These are phyloP conservation scores for Bretschneidera sinensis DNA, from an alignment of 345 rosid species.

Conservation along the genomic window DNA sequence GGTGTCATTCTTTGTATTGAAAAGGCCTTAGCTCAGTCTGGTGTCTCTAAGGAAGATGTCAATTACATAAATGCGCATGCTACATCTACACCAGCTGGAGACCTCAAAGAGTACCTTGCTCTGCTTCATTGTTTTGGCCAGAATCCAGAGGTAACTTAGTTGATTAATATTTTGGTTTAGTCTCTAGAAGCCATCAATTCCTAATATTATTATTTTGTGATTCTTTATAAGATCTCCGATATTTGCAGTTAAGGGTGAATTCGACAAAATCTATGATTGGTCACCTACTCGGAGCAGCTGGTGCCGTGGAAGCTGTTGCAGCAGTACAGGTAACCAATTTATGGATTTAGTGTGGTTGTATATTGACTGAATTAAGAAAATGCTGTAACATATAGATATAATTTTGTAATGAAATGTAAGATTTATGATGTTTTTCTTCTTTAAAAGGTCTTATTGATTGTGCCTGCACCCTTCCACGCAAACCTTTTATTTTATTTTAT, in stretches of 20 bases:
- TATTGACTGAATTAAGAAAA: no score
- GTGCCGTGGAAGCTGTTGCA: constrained; percentile 90
- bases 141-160: constrained; percentile 55
- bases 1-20: constrained; percentile 86
- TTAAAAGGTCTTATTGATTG: no score
- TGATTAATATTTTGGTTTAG: neutral
- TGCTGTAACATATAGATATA: no score
- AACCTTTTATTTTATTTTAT: no score
- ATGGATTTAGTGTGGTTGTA: neutral
- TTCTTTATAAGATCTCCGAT: constrained; percentile 17
- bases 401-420: no score
- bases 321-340: constrained; percentile 60
- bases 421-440: neutral
- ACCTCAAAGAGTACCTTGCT: constrained; percentile 74
- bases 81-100: constrained; percentile 88
- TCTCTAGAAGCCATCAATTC: neutral
- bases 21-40: constrained; percentile 73
- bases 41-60: constrained; percentile 62
- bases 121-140: constrained; percentile 76
- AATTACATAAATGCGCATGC: constrained; percentile 96
- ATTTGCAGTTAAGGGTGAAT: constrained; percentile 64
- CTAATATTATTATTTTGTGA: constrained; percentile 3
- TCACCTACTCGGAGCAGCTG: constrained; percentile 91
- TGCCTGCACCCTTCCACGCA: no score
- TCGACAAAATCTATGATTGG: constrained; percentile 97